Evolutionary conservation across 306 rosid genomes (phyloP).

Genomic region (Potentilla sterilis): DNA sequence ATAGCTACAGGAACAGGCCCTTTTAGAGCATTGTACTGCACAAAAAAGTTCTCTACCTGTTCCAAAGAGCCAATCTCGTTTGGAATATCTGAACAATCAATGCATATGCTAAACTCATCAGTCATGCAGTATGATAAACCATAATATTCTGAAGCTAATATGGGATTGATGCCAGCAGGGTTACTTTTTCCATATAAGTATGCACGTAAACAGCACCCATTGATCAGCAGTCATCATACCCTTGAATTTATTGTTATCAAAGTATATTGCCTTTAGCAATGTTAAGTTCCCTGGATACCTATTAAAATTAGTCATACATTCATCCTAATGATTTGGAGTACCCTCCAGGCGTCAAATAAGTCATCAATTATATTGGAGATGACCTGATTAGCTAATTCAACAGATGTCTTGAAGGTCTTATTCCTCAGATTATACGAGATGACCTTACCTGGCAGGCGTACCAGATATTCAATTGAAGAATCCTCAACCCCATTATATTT

Average conservation of each 20-base stretch:
- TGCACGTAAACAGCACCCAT: no score
- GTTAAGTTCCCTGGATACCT: conserved; percentile 12
- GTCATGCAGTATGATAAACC: neutral
- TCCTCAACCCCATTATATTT: neutral
- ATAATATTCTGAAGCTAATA: no score
- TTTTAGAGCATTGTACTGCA: neutral
- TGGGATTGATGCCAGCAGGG: no score
- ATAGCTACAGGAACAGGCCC: conserved; percentile 1
- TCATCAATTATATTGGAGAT: no score
- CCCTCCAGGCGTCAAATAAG: no score
- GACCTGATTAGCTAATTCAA: neutral
- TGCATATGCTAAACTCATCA: neutral
- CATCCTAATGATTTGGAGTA: no score
- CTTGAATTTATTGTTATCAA: neutral
- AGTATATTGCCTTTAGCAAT: neutral
- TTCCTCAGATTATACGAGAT: neutral
- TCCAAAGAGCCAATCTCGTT: neutral
- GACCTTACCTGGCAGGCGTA: conserved; percentile 6
- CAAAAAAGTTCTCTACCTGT: neutral
- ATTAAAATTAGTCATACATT: no score
- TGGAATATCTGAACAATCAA: neutral
- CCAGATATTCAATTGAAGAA: neutral
- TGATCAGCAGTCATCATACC: conserved; percentile 2
- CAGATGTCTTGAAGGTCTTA: neutral
- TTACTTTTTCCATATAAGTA: no score